Conservation (phyloP, 768 basidiomycete genomes). For the Lactarius evosmus region DNA sequence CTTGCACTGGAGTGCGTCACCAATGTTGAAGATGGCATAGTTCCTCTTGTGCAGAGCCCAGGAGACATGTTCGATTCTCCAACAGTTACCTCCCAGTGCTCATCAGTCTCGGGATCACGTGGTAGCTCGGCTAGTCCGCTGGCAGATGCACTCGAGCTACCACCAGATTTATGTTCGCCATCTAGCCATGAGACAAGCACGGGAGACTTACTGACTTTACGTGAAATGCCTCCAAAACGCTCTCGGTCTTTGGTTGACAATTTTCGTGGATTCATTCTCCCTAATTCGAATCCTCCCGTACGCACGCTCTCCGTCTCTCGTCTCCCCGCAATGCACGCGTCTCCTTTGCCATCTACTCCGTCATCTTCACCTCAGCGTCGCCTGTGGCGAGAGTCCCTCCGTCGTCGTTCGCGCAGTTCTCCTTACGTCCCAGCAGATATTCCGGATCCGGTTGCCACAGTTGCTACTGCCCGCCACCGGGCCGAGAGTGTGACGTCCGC, state of each 20-base stretch:
- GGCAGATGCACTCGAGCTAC: conserved; percentile 23
- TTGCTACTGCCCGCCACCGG: not conserved
- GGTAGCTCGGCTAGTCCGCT: conserved; percentile 19
- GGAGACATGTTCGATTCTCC: conserved; percentile 26
- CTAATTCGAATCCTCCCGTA: conserved; percentile 19
- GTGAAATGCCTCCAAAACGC: conserved; percentile 36
- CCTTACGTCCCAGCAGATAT: conserved; percentile 18
- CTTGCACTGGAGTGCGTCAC: conserved; percentile 18
- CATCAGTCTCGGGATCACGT: conserved; percentile 20
- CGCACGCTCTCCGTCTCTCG: conserved; percentile 26
- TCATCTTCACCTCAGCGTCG: conserved; percentile 16
- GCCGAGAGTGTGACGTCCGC: not conserved
- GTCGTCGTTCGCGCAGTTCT: conserved; percentile 24
- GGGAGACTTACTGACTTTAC: conserved; percentile 28
- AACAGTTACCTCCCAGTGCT: conserved; percentile 23
- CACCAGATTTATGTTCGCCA: conserved; percentile 28
- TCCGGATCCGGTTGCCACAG: not conserved
- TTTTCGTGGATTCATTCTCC: conserved; percentile 53
- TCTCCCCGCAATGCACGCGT: not conserved
- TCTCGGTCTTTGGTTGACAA: conserved; percentile 58
- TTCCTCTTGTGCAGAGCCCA: conserved; percentile 10
- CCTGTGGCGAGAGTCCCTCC: conserved; percentile 15
- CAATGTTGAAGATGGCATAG: not conserved
- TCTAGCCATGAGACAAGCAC: conserved; percentile 31
- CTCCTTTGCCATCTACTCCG: conserved; percentile 5